Base-by-base conservation (phyloP, 2,329 filamentous ascomycete genomes). In the Aspergillus sojae region DNA sequence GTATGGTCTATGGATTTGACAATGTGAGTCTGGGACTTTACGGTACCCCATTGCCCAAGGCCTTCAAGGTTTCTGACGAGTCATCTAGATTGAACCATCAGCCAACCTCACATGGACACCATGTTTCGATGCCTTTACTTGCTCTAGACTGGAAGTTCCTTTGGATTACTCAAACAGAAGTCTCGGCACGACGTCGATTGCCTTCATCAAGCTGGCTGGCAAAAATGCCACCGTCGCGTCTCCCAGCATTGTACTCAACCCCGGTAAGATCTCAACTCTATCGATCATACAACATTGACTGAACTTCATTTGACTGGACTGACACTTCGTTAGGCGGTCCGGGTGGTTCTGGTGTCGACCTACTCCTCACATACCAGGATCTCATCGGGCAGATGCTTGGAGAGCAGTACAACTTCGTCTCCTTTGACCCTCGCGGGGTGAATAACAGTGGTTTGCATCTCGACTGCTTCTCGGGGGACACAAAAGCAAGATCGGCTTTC, bases 401-500 rank as follows among this genome's bases (percentile, higher is more conserved):
- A 65, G 78, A 79, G 61, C 75, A 80, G 64, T 80, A 80, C 69
- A 80, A 80, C 70, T 68, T 79, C 55, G 73, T 81, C 63, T 78
- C 77, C 46, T 81, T 78, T 67, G 79, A 81, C 63, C 79, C 79
- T 65, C 77, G 79, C 39, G 78, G 78, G 10, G 76, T 80, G 36
- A 75, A 75, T 61, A 76, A 77, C 66, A 78, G 71, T 19, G 71
- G 61, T 2, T 71, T 72, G 30, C 55, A 56, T 57, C 34, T 69
- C 11, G 61, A 68, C 59, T 75, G 72, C 60, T 75, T 75, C 58
- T 62, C 67, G 12, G 64, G 19, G 67, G 66, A 66, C 23, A n/a
- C 36, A 56, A 61, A 57, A 60, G 71, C 52, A 61, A 63, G 62
- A 61, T 66, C 36, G 61, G 65, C 58, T 57, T 64, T 62, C 70